These are phyloP conservation scores for Parachlorella kessleri DNA, from an alignment of 139 green algal species.

Conservation along the genomic window DNA sequence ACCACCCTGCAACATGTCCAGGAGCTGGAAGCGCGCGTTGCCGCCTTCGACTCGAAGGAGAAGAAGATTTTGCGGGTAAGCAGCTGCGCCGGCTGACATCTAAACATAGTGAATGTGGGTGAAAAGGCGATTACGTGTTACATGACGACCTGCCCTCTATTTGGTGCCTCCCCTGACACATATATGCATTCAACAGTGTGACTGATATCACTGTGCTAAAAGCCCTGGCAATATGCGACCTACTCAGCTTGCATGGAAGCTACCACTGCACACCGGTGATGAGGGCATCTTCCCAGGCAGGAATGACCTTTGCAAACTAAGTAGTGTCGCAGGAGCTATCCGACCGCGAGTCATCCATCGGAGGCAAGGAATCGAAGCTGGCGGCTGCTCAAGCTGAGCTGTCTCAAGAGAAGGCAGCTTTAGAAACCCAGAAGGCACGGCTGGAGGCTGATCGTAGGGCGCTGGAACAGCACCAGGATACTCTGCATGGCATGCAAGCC, in stretches of 20 bases:
- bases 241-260: too few species aligned
- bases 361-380: slow-evolving; percentile 11
- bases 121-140: too few species aligned
- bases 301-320: too few species aligned
- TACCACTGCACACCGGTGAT: too few species aligned
- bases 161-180: neutral
- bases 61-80: slow-evolving; percentile 20
- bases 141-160: too few species aligned
- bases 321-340: slow-evolving; percentile 39
- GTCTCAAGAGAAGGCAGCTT: neutral
- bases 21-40: slow-evolving; percentile 30
- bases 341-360: slow-evolving; percentile 37
- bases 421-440: slow-evolving; percentile 18
- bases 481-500: slow-evolving; percentile 24
- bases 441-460: slow-evolving; percentile 16
- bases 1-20: slow-evolving; percentile 4
- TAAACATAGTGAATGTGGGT: too few species aligned
- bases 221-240: too few species aligned
- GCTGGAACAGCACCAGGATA: slow-evolving; percentile 26
- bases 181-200: too few species aligned
- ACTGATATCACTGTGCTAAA: too few species aligned
- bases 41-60: slow-evolving; percentile 32
- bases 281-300: too few species aligned
- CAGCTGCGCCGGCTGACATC: too few species aligned
- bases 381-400: slow-evolving; percentile 13